Evolutionary conservation across 1,284 basidiomycete species (phyloP).

Genomic region (Schizopora paradoxa): DNA sequence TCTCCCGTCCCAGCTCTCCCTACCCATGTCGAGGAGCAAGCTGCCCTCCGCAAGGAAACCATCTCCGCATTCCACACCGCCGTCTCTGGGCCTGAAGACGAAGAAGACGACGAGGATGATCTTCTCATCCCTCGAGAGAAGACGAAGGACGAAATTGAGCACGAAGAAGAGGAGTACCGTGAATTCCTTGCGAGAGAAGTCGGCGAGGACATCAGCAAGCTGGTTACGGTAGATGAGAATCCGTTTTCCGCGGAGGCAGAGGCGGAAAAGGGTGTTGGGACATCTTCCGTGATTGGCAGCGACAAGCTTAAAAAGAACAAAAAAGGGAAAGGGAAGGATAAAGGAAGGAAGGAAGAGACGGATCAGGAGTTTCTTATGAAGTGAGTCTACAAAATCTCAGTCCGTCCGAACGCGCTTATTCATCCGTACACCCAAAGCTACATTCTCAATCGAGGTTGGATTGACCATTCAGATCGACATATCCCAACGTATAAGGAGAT

Average conservation of each 20-base stretch:
- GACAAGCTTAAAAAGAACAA: constrained; percentile 30
- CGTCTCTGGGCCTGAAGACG: constrained; percentile 38
- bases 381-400: constrained; percentile 41
- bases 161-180: constrained; percentile 77
- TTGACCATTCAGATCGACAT: constrained; percentile 67
- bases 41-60: constrained; percentile 72
- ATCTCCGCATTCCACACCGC: constrained; percentile 74
- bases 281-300: constrained; percentile 18
- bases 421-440: constrained; percentile 50
- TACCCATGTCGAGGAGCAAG: constrained; percentile 80
- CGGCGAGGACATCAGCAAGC: constrained; percentile 63
- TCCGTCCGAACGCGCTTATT: constrained; percentile 1
- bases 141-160: constrained; percentile 69
- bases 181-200: constrained; percentile 79
- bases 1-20: constrained; percentile 45
- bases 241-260: constrained; percentile 16
- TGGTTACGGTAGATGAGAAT: constrained; percentile 44
- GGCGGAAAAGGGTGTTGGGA: constrained; percentile 28
- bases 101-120: constrained; percentile 49
- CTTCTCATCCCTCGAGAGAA: constrained; percentile 71
- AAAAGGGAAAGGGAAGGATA: constrained; percentile 31
- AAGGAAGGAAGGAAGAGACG: constrained; percentile 47
- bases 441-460: constrained; percentile 93
- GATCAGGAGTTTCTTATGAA: constrained; percentile 89
- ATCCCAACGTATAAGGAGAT: constrained; percentile 84